These are phyloP conservation scores for Rubia peregrina DNA, from an alignment of 305 asterid genomes.

Conservation along the genomic window DNA sequence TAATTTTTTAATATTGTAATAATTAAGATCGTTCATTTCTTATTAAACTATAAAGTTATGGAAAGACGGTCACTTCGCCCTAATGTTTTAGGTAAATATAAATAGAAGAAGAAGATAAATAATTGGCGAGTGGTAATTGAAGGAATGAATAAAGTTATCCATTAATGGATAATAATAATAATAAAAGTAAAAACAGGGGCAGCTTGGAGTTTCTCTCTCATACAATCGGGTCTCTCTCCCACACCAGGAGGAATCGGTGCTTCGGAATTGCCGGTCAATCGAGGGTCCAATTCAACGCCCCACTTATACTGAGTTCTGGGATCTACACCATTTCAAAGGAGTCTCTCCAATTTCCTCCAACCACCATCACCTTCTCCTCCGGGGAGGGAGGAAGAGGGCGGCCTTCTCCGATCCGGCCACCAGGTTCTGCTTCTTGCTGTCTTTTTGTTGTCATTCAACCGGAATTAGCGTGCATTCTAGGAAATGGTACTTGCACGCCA, in stretches of 20 bases:
- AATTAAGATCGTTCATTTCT: too few species aligned
- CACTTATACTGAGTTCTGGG: conserved; percentile 2
- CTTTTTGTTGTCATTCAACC: neutral
- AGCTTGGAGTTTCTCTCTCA: neutral
- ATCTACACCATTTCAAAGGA: conserved; percentile 3
- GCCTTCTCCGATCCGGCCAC: conserved; percentile 17
- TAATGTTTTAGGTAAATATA: too few species aligned
- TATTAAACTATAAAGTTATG: too few species aligned
- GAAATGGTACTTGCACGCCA: conserved; percentile 26
- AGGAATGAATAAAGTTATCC: neutral
- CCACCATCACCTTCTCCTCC: neutral
- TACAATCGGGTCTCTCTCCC: neutral
- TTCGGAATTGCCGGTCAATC: neutral
- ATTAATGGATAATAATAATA: too few species aligned
- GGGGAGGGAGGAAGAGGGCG: conserved; percentile 6
- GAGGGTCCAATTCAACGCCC: conserved; percentile 15
- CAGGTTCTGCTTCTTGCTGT: neutral
- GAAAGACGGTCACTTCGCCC: accelerated
- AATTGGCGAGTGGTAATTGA: too few species aligned
- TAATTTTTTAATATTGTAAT: too few species aligned
- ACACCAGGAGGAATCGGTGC: conserved; percentile 6
- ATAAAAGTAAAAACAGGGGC: neutral
- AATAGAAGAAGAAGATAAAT: too few species aligned
- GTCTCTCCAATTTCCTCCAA: neutral
- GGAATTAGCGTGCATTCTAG: conserved; percentile 21